Conservation (phyloP, 1,139 yeast genomes). For the Saccharomyces hybrid region DNA sequence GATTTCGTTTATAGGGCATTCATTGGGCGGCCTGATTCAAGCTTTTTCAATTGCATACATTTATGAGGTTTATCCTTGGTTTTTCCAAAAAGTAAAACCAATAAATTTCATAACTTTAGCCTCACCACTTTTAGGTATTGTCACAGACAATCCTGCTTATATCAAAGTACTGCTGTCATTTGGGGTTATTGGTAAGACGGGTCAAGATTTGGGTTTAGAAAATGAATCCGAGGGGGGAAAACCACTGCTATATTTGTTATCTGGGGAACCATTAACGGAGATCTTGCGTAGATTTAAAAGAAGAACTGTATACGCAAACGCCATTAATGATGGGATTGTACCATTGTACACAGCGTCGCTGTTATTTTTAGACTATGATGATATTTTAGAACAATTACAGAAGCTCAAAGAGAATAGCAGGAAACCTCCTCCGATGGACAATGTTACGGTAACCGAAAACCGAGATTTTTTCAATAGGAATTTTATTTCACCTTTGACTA, state of each 20-base stretch:
- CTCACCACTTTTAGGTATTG: constrained; percentile 76
- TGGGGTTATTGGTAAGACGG: constrained; percentile 86
- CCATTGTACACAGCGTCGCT: constrained; percentile 82
- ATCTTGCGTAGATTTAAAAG: constrained; percentile 54
- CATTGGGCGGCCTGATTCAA: constrained; percentile 84
- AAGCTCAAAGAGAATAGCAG: constrained; percentile 13
- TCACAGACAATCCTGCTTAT: constrained; percentile 75
- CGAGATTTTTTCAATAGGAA: constrained; percentile 21
- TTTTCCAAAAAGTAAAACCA: constrained; percentile 57
- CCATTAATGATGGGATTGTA: constrained; percentile 68
- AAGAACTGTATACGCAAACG: constrained; percentile 39
- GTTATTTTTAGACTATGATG: constrained; percentile 61
- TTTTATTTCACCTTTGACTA: constrained; percentile 27
- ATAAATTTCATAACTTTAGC: constrained; percentile 76
- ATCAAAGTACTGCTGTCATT: constrained; percentile 75
- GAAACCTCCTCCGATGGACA: constrained; percentile 35
- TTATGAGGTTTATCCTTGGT: constrained; percentile 59
- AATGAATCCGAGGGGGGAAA: constrained; percentile 28
- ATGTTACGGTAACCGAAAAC: constrained; percentile 19
- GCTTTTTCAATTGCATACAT: constrained; percentile 83
- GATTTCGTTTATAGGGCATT: constrained; percentile 82
- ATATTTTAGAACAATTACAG: constrained; percentile 30
- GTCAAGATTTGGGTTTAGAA: constrained; percentile 73
- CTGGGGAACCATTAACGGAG: constrained; percentile 72
- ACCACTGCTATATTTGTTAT: constrained; percentile 66